These are phyloP conservation scores for Eremochloa ophiuroides DNA, from an alignment of 176 grass and related monocot genomes.

Conservation along the genomic window DNA sequence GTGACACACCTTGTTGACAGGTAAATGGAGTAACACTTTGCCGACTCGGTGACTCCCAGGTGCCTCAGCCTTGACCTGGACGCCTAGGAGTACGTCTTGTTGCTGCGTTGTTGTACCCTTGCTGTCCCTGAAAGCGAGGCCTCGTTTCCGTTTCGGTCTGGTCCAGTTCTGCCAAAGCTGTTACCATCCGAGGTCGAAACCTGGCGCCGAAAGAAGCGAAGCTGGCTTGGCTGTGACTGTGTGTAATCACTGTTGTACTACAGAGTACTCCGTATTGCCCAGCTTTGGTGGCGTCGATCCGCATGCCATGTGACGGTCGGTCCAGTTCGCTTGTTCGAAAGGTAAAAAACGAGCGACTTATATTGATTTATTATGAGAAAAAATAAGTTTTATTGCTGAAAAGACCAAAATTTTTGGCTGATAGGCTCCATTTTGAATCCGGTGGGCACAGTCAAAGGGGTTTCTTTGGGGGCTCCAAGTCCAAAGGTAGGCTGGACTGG, in stretches of 20 bases:
- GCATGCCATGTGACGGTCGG: neutral
- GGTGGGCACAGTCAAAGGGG: neutral
- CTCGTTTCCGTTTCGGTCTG: neutral
- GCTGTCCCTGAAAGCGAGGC: slow-evolving; percentile 24
- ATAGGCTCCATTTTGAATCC: neutral
- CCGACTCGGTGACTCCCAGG: neutral
- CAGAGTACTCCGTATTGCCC: too few relatives aligned
- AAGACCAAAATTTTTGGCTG: too few relatives aligned
- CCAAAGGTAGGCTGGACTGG: neutral
- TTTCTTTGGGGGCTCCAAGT: neutral
- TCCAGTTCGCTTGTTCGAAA: too few relatives aligned
- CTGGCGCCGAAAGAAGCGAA: neutral
- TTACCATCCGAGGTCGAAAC: neutral
- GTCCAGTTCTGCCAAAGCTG: slow-evolving; percentile 4
- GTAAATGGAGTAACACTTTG: slow-evolving; percentile 1
- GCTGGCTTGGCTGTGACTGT: too few relatives aligned
- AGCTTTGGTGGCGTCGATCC: neutral
- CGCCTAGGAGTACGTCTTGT: neutral
- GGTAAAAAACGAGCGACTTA: too few relatives aligned
- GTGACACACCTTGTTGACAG: neutral
- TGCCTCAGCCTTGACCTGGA: neutral
- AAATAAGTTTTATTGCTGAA: too few relatives aligned
- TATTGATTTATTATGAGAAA: too few relatives aligned
- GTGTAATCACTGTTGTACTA: neutral
- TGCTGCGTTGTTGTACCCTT: neutral